Base-by-base conservation (phyloP, 163 green algal species). In the Chloromonas sp. region DNA sequence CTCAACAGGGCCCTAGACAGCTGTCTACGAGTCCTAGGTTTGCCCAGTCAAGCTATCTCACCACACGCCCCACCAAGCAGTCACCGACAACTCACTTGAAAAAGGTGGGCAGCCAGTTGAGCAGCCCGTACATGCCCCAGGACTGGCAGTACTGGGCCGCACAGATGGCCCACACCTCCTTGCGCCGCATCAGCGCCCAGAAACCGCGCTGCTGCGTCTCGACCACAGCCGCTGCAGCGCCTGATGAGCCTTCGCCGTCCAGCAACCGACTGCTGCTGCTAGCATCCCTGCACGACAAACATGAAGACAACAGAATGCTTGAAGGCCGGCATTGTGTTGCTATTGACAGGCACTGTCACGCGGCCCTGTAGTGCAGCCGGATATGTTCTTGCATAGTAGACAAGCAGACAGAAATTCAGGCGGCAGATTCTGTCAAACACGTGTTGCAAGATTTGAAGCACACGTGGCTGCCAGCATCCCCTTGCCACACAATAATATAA, bases 101-200 rank as follows among this genome's bases (percentile, higher is more conserved):
- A 85, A 94, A 96, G 2, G 93, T 95, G 2, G 94, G 94, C 83
- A 97, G 91, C 94, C 94, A 97, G 81, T 92, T 96, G 36, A 97
- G 89, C 78, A 97, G 82, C 3, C 90, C 92, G 84, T 96, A 96
- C 87, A 94, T 89, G 36, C 93, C 93, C 89, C 93, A 96, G 59
- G 78, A 90, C 81, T 92, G 71, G 11, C 84, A 89, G 86, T 95
- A 97, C 89, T 97, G 94, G 3, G 92, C 91, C 0, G 84, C 88
- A 62, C 92, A 95, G 83, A 97, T 97, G 57, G 94, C 94, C 92
- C 90, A 93, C 36, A 97, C 93, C 88, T 95, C 92, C 0, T 85
- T 83, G 2, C 85, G 89, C 60, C 70, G 70, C 58, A 95, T 36
- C 14, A 96, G 88, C 2, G 89, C 90, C 66, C 81, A 71, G 3